Base-by-base conservation (phyloP, 306 rosid genomes). In the Canavalia gladiata region DNA sequence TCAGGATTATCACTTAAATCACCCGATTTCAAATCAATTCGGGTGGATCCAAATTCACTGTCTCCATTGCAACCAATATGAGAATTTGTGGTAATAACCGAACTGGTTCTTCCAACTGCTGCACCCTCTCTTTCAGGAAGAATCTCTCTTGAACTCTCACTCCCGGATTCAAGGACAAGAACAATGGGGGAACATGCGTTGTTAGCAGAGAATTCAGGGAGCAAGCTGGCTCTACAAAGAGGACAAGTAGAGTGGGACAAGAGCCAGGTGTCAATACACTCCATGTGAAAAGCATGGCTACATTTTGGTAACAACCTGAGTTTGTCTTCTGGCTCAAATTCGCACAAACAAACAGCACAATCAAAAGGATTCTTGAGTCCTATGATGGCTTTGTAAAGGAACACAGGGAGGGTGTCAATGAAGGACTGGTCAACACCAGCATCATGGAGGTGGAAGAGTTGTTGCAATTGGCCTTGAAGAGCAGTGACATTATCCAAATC, bases 211-310 rank as follows among this genome's bases (percentile, higher is more conserved):
- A 90, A 87, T 41, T 91, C 97, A 34, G 92, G 95, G 4, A 93
- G 86, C 84, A 96, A 84, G 77, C 69, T 83, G 18, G 90, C 91
- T 91, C 99, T 83, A 74, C 99, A 96, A 37, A 96, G 83, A 73
- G 99, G 99, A 80, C 99, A 96, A 72, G 97, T 96, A 57, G 97
- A 96, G 78, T 96, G 98, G 41, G 98, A 96, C 81, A 96, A 77
- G 25, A 96, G 97, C 99, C 99, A 96, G 0, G 97, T 94, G 56
- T 95, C 99, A 51, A 95, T 95, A 57, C 98, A 95, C 60, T 92
- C 97, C 87, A 86, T 87, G 87, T 96, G 99, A 82, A 96, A 96
- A 11, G 97, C 98, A 74, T 96, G 99, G 84, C 97, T 92, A 51
- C 99, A 96, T 90, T 88, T 92, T 3, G 99, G 98, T 70, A 96